Base-by-base conservation (phyloP, 2,329 filamentous ascomycete genomes). In the Podosphaera leucotricha region DNA sequence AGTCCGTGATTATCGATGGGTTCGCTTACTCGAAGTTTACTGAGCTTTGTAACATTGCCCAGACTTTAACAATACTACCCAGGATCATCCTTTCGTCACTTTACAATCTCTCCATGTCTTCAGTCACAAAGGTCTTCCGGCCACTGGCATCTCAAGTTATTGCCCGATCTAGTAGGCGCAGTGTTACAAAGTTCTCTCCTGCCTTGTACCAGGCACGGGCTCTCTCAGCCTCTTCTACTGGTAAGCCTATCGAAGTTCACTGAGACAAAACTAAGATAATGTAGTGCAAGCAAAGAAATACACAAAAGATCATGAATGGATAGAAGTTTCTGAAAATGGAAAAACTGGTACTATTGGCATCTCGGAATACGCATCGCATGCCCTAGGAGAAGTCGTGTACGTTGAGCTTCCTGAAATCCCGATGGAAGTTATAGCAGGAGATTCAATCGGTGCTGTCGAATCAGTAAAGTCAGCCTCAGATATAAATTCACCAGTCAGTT, bases 401-500 rank as follows among this genome's bases (percentile, higher is more conserved):
- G 85, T 95, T 57, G 90, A 98, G 69, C 79, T 98, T 24, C 90
- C 90, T 46, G 68, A 77, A 52, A 59, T 68, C 45, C 78, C 75
- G 51, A 66, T 76, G 53, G 72, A 78, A 55, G 71, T 92, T 48
- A 63, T 64, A 46, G 71, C 76, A 46, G 85, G 85, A 56, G 87
- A 95, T 59, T 70, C 80, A 51, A 80, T 95, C 53, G 90, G 90
- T 53, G 85, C 87, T 48, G 87, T 98, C 54, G 90, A 98, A 68
- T 94, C 85, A 2, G 90, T 98, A 62, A 98, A 98, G 71, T 90
- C 80, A 49, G 90, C 90, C n/a, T 87, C 83, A 50, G 90, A 98
- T 61, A 93, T 98, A 67, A 80, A 93, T 65, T 77, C 84, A 13
- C 90, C 90, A 16, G 72, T 94, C 52, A 65, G 70, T 43, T 87